A percentile compares a stretch with the other conserved stretches of the same genome.
phyloP scores from a whole-genome alignment of 108 stramenopile species.

The Pseudonitzschia delicatissima region DNA sequence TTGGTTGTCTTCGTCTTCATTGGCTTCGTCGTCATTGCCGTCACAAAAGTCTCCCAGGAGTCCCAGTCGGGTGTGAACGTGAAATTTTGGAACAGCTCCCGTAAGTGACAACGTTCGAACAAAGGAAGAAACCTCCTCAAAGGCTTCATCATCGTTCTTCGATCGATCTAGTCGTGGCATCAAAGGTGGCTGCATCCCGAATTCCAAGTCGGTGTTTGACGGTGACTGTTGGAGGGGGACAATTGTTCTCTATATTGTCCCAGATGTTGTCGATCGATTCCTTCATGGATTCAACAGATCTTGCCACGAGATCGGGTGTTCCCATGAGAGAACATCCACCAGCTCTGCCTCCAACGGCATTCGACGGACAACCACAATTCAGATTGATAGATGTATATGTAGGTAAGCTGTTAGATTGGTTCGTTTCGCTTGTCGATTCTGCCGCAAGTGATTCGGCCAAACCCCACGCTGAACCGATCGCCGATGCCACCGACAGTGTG shows the following conservation, averaged over 20 bases:
- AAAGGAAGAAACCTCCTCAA: constrained; percentile 25
- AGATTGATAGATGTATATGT: constrained; percentile 30
- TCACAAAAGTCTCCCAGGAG: constrained; percentile 32
- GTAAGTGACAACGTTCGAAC: neutral
- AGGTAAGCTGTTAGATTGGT: neutral
- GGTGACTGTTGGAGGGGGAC: constrained; percentile 18
- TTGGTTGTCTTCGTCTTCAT: neutral
- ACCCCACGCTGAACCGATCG: constrained; percentile 38
- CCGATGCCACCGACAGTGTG: constrained; percentile 21
- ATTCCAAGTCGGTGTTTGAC: constrained; percentile 53
- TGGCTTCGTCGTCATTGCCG: neutral
- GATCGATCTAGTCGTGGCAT: constrained; percentile 19
- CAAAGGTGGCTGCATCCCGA: constrained; percentile 12
- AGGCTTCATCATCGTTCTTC: constrained; percentile 31
- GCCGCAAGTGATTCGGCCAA: neutral
- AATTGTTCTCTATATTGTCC: no score
- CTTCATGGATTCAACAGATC: constrained; percentile 26
- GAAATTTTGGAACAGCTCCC: constrained; percentile 15
- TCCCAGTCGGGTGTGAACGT: constrained; percentile 35
- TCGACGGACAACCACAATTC: constrained; percentile 52
- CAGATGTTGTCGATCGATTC: neutral
- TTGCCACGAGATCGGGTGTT: constrained; percentile 30
- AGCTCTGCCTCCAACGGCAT: constrained; percentile 27
- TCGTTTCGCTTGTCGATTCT: neutral
- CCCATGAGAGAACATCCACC: constrained; percentile 42